These are phyloP conservation scores for Rhytidiadelphus loreus DNA, from an alignment of 225 moss, liverwort and hornwort species.

Conservation along the genomic window DNA sequence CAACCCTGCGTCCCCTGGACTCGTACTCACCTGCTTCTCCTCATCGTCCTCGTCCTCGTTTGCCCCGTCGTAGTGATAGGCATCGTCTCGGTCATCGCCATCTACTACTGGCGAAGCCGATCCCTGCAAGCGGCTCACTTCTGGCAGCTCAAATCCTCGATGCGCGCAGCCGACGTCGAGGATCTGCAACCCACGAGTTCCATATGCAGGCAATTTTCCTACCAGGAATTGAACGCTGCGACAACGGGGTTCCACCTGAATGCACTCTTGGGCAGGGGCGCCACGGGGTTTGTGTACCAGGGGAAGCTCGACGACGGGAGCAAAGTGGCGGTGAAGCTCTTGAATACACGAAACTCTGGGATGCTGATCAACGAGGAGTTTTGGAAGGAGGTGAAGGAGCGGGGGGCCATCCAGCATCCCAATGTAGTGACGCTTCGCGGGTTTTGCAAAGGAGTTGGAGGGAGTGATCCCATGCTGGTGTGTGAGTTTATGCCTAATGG, in stretches of 20 bases:
- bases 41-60: slow-evolving; percentile 2
- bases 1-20: slow-evolving; percentile 42
- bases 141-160: slow-evolving; percentile 46
- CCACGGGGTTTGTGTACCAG: slow-evolving; percentile 58
- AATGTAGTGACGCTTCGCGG: slow-evolving; percentile 68
- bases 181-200: background rate
- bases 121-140: slow-evolving; percentile 28
- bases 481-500: slow-evolving; percentile 74
- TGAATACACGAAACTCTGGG: slow-evolving; percentile 47
- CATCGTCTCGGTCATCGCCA: slow-evolving; percentile 11
- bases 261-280: slow-evolving; percentile 41
- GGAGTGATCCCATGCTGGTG: slow-evolving; percentile 50
- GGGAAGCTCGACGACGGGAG: slow-evolving; percentile 61
- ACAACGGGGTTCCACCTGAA: slow-evolving; percentile 48
- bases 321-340: slow-evolving; percentile 63
- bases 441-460: slow-evolving; percentile 46
- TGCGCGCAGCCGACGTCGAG: slow-evolving; percentile 9
- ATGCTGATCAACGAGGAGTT: slow-evolving; percentile 46
- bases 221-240: slow-evolving; percentile 52
- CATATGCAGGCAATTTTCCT: slow-evolving; percentile 35
- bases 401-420: slow-evolving; percentile 49
- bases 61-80: slow-evolving; percentile 21
- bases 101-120: slow-evolving; percentile 35
- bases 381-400: slow-evolving; percentile 59
- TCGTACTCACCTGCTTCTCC: slow-evolving; percentile 18